Percentiles rank a stretch among this genome's conserved stretches.
Conservation (phyloP, 2,329 filamentous ascomycete species). For the Pyrenophora seminiperda region DNA sequence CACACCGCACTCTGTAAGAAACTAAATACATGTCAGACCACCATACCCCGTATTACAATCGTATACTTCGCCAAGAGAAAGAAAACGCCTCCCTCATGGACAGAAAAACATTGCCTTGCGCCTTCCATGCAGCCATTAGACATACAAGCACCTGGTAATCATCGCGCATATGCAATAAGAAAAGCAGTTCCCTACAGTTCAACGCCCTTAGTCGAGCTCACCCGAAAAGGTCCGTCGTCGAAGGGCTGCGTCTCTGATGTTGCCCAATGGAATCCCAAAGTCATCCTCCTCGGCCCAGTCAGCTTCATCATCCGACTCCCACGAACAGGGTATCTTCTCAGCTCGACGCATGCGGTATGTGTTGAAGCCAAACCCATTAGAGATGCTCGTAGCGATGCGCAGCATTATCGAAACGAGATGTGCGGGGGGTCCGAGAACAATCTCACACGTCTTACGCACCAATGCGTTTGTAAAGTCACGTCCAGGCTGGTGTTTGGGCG, state of each 20-base stretch:
- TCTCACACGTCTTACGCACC: conserved; percentile 75
- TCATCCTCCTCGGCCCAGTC: conserved; percentile 62
- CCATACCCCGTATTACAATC: conserved; percentile 24
- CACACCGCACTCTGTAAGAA: background rate
- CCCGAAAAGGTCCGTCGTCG: conserved; percentile 31
- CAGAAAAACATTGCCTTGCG: conserved; percentile 24
- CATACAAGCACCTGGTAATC: conserved; percentile 28
- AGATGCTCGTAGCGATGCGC: conserved; percentile 77
- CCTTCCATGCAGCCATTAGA: conserved; percentile 29
- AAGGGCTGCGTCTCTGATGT: conserved; percentile 29
- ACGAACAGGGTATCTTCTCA: conserved; percentile 57
- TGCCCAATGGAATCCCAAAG: conserved; percentile 56
- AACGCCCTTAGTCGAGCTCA: conserved; percentile 34
- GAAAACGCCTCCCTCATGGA: conserved; percentile 19
- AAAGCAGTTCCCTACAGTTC: conserved; percentile 6
- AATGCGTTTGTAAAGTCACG: conserved; percentile 59
- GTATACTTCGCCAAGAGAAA: conserved; percentile 12
- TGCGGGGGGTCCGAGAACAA: conserved; percentile 79
- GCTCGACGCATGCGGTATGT: conserved; percentile 40
- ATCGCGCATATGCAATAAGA: conserved; percentile 19
- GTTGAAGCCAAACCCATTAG: conserved; percentile 51
- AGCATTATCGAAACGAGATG: conserved; percentile 80
- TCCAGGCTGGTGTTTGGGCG: conserved; percentile 49
- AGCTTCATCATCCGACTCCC: conserved; percentile 62
- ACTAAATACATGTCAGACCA: conserved; percentile 2